A percentile compares a stretch with the other conserved stretches of the same genome.
Evolutionary conservation across 2,329 filamentous ascomycete genomes (phyloP).

Genomic region (Didymella pomorum): DNA sequence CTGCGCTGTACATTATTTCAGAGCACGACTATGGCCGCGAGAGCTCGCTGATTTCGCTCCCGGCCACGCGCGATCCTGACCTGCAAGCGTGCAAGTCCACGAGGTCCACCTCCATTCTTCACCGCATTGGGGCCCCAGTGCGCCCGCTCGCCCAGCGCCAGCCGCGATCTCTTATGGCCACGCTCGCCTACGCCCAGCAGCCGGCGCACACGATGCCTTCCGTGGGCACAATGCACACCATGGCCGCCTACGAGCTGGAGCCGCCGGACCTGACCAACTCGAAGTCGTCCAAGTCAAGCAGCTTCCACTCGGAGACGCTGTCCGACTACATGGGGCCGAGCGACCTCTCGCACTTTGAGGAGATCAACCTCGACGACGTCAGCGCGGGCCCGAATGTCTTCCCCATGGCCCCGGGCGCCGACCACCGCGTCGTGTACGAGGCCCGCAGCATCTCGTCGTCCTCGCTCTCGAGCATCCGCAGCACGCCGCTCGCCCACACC

Average conservation of each 20-base stretch:
- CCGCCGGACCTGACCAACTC: constrained; percentile 82
- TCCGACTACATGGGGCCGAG: constrained; percentile 67
- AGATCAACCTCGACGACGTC: constrained; percentile 82
- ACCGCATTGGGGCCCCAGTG: constrained; percentile 36
- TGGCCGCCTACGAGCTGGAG: constrained; percentile 26
- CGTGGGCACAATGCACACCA: constrained; percentile 2
- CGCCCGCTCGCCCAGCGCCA: constrained; percentile 25
- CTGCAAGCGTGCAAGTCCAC: constrained; percentile 22
- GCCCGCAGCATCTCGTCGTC: constrained; percentile 31
- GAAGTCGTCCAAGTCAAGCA: constrained; percentile 91
- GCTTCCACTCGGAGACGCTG: constrained; percentile 79
- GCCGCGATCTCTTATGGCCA: constrained; percentile 50
- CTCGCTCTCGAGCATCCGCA: constrained; percentile 27
- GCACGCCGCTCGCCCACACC: constrained; percentile 11
- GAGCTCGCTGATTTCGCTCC: constrained; percentile 41
- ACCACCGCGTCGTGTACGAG: constrained; percentile 45
- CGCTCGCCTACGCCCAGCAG: constrained; percentile 41
- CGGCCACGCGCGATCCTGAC: constrained; percentile 33
- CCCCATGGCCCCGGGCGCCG: constrained; percentile 49
- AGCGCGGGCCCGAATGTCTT: constrained; percentile 51
- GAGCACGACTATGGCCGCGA: constrained; percentile 48
- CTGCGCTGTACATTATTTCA: constrained; percentile 46
- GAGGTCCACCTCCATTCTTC: constrained; percentile 23
- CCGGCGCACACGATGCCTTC: constrained; percentile 17
- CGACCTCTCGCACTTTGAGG: constrained; percentile 87